Percentiles rank a stretch among this genome's conserved stretches.
phyloP scores from a whole-genome alignment of 345 rosid genomes.

The Nephelium lappaceum region DNA sequence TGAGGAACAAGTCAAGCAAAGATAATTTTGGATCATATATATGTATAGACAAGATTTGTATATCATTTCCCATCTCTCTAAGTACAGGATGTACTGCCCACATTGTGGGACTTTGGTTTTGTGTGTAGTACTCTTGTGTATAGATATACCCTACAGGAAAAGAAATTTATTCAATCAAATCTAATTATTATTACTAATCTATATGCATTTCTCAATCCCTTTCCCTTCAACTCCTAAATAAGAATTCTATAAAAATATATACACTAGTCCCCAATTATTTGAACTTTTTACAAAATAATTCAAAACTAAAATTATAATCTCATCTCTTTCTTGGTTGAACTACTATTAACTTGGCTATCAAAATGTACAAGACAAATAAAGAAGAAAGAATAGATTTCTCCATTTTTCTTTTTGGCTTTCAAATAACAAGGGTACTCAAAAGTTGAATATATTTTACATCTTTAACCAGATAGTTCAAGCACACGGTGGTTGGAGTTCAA shows the following conservation, averaged over 20 bases:
- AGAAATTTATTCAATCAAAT: too few species aligned
- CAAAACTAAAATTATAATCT: too few species aligned
- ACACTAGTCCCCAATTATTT: background rate
- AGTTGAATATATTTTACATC: conserved; percentile 6
- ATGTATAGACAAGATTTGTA: too few species aligned
- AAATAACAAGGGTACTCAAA: background rate
- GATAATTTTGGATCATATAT: too few species aligned
- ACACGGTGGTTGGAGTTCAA: conserved; percentile 1
- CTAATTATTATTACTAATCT: background rate
- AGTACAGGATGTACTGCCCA: background rate
- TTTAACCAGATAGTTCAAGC: conserved; percentile 7
- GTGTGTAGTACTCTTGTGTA: too few species aligned
- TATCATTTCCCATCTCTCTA: too few species aligned
- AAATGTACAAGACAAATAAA: background rate
- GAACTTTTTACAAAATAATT: background rate
- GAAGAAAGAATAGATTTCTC: background rate
- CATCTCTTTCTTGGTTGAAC: too few species aligned
- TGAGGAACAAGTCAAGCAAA: too few species aligned
- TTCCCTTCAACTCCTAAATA: background rate
- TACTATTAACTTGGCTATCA: background rate
- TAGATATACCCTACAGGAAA: too few species aligned
- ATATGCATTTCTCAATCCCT: background rate
- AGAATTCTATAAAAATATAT: background rate
- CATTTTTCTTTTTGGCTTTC: background rate
- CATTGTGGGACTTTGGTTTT: too few species aligned